Base-by-base conservation (phyloP, 371 early-diverging fungal species). In the Zancudomyces culisetae region DNA sequence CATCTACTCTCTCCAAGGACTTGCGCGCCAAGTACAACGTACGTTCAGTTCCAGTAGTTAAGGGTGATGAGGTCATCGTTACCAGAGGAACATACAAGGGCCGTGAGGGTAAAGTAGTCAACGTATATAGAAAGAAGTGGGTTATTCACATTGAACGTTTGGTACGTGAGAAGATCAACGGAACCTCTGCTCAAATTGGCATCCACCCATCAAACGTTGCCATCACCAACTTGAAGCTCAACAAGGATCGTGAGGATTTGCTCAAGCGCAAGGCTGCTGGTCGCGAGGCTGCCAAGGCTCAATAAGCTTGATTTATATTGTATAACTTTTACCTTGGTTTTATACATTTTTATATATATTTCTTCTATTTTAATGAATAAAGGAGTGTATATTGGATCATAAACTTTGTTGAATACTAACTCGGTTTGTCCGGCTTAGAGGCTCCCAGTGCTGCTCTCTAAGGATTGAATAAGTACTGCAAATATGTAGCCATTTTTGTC, bases 131-230 rank as follows among this genome's bases (percentile, higher is more conserved):
- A 68, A 85, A 87, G 77, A 93, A 91, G 84, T 97, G 81, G 80
- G 84, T 90, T 60, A 95, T 97, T 74, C 88, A 96, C 84, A 79
- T 97, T 60, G 95, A 97, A 68, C 87, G 91, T 66, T 73, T 97
- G 64, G 77, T 73, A 69, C 83, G 82, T 66, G 96, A 97, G 70
- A 97, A 97, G 87, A 83, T 80, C 66, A 97, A 95, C 79, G 92
- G 93, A 69, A 67, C 80, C 61, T 75, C 89, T 62, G 89, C 87
- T 54, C 83, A 80, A 57, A 76, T 95, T 69, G 90, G 90, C 64
- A 78, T 97, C 70, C 87, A 90, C 81, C 92, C 98, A 64, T 92
- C 93, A 73, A 97, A 97, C 76, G 92, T 94, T 54, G 80, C 87
- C 63, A 79, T 97, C 77, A 90, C 86, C 73, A 85, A 85, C 68